Evolutionary conservation across 169 alveolate genomes (phyloP).

Genomic region (Perkinsus chesapeaki): DNA sequence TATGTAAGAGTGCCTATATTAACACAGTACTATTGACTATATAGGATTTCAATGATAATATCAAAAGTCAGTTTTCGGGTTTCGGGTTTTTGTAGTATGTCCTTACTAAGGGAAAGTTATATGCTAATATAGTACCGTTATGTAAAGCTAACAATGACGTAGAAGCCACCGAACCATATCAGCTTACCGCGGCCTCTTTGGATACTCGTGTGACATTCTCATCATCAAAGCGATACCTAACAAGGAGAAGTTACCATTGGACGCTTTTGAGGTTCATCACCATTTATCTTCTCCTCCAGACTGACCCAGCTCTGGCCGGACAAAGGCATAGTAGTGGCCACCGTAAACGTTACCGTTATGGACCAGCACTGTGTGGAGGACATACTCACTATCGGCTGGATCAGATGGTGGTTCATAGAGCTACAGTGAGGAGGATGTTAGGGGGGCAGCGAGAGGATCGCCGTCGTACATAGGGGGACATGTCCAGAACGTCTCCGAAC

Average conservation of each 20-base stretch:
- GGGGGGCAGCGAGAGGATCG: neutral
- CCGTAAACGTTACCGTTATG: conserved; percentile 85
- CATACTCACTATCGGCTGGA: conserved; percentile 47
- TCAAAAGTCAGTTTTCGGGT: too few relatives aligned
- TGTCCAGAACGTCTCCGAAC: neutral
- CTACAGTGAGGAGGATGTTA: neutral
- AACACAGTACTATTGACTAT: too few relatives aligned
- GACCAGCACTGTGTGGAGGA: conserved; percentile 77
- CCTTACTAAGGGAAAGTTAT: too few relatives aligned
- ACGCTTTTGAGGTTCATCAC: conserved; percentile 39
- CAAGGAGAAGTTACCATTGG: neutral
- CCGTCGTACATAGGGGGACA: neutral
- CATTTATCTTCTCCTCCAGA: conserved; percentile 50
- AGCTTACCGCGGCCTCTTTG: conserved; percentile 62
- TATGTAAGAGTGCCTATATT: too few relatives aligned
- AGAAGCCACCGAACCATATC: too few relatives aligned
- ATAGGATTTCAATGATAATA: too few relatives aligned
- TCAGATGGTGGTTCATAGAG: conserved; percentile 9
- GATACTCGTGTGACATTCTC: conserved; percentile 69
- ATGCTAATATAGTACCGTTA: too few relatives aligned
- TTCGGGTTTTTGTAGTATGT: too few relatives aligned
- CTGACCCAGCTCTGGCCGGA: conserved; percentile 41
- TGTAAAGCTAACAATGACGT: too few relatives aligned
- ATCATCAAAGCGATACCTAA: conserved; percentile 65
- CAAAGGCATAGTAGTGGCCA: conserved; percentile 89